Evolutionary conservation across 192 early-diverging fungal species (phyloP).

Genomic region (Coemansia sp.): DNA sequence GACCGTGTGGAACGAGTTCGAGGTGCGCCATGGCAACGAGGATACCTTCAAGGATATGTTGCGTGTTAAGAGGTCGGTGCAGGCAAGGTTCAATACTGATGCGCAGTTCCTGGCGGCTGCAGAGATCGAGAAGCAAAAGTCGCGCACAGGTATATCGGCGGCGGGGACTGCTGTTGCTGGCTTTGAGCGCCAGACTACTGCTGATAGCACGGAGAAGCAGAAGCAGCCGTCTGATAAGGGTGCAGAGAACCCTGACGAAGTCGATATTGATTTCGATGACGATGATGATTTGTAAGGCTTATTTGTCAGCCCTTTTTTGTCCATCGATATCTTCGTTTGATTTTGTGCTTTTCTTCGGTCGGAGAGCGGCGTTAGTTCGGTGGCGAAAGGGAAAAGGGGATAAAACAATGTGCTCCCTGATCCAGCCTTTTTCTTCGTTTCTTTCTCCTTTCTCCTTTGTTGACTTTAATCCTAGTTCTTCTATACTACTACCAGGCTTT

Average conservation of each 20-base stretch:
- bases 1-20: constrained; percentile 94
- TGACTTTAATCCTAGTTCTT: too few relatives aligned
- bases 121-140: constrained; percentile 10
- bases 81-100: constrained; percentile 83
- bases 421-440: too few relatives aligned
- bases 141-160: not conserved
- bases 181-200: not conserved
- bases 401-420: too few relatives aligned
- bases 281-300: not conserved
- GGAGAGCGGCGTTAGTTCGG: too few relatives aligned
- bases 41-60: constrained; percentile 99
- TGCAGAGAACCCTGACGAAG: constrained; percentile 23
- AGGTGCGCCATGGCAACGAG: constrained; percentile 96
- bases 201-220: not conserved
- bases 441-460: not conserved
- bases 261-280: constrained; percentile 32
- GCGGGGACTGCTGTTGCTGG: not conserved
- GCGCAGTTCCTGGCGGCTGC: constrained; percentile 59
- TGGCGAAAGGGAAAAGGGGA: too few relatives aligned
- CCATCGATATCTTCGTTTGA: too few relatives aligned
- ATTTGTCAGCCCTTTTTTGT: not conserved
- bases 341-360: too few relatives aligned
- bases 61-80: constrained; percentile 85
- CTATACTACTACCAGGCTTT: too few relatives aligned
- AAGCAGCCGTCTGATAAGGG: not conserved